Conservation (phyloP, 1,284 basidiomycete species). For the Sparassis latifolia region DNA sequence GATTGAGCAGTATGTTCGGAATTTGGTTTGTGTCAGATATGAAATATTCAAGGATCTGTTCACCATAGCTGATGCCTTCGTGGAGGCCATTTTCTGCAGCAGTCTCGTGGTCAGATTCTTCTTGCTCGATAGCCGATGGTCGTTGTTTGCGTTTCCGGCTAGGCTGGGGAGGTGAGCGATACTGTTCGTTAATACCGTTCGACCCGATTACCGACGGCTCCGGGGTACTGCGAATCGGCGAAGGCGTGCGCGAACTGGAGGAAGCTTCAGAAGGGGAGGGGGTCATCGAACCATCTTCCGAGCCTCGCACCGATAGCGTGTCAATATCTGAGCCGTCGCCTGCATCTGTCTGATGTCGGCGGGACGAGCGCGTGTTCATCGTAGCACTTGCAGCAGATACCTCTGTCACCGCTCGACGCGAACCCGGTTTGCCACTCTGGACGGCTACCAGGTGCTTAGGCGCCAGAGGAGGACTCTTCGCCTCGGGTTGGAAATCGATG, state of each 20-base stretch:
- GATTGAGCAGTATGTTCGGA: constrained; percentile 82
- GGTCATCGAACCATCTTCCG: constrained; percentile 80
- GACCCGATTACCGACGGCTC: constrained; percentile 36
- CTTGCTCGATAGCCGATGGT: constrained; percentile 14
- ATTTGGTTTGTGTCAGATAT: constrained; percentile 96
- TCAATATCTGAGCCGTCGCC: constrained; percentile 54
- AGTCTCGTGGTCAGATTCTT: constrained; percentile 33
- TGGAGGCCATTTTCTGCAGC: constrained; percentile 31
- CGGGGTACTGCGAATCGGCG: constrained; percentile 62
- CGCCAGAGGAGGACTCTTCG: constrained; percentile 91
- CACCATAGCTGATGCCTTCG: constrained; percentile 71
- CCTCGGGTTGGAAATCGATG: constrained; percentile 89
- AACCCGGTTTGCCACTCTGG: constrained; percentile 46
- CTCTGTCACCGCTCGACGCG: constrained; percentile 37
- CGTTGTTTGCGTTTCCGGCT: constrained; percentile 29
- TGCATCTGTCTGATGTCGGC: constrained; percentile 32
- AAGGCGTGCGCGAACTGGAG: constrained; percentile 85
- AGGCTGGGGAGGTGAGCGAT: constrained; percentile 27
- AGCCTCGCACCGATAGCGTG: constrained; percentile 54
- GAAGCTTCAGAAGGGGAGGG: constrained; percentile 81
- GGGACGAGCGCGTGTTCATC: constrained; percentile 50
- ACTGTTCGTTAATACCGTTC: constrained; percentile 31
- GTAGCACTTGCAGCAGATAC: constrained; percentile 33
- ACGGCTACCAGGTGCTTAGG: constrained; percentile 90
- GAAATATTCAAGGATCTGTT: constrained; percentile 98